A percentile compares a stretch with the other conserved stretches of the same genome.
Conservation (phyloP, 2,329 filamentous ascomycete species). For the Exophiala phaeomuriformis region DNA sequence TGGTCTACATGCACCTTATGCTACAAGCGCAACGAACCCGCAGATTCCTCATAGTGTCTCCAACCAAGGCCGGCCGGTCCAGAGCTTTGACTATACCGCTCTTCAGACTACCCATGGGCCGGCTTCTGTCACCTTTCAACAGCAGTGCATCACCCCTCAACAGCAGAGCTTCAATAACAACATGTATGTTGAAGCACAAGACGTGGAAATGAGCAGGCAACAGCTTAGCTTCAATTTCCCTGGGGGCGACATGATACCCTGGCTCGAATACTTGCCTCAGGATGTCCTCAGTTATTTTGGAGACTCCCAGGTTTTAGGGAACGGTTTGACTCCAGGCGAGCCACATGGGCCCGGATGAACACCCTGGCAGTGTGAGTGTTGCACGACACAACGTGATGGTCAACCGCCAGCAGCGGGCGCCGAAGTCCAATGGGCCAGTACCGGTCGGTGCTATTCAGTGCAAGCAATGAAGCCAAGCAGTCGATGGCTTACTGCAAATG, state of each 20-base stretch:
- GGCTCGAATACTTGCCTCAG: conserved; percentile 65
- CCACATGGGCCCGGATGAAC: background rate
- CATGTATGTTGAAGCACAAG: conserved; percentile 69
- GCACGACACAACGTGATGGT: too few species aligned
- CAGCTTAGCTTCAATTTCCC: conserved; percentile 32
- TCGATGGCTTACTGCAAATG: too few species aligned
- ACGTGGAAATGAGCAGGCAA: conserved; percentile 57
- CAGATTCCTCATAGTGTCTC: background rate
- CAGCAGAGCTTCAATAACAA: conserved; percentile 29
- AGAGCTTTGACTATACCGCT: background rate
- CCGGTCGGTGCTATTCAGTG: too few species aligned
- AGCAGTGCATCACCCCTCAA: conserved; percentile 3
- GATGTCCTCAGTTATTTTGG: conserved; percentile 55
- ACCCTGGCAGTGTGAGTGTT: background rate
- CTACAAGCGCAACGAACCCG: conserved; percentile 8
- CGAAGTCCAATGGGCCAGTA: too few species aligned
- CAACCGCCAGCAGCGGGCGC: too few species aligned
- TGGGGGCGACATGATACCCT: conserved; percentile 63
- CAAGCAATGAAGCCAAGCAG: too few species aligned
- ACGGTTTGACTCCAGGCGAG: background rate
- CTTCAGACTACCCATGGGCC: background rate
- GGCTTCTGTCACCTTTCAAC: background rate
- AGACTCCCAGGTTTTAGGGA: conserved; percentile 25
- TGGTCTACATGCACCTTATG: conserved; percentile 43
- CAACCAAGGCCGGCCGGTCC: background rate